Percentiles rank a stretch among this genome's conserved stretches.
Evolutionary conservation across 2,329 filamentous ascomycete genomes (phyloP).

Genomic region (Aureobasidium pullulans): DNA sequence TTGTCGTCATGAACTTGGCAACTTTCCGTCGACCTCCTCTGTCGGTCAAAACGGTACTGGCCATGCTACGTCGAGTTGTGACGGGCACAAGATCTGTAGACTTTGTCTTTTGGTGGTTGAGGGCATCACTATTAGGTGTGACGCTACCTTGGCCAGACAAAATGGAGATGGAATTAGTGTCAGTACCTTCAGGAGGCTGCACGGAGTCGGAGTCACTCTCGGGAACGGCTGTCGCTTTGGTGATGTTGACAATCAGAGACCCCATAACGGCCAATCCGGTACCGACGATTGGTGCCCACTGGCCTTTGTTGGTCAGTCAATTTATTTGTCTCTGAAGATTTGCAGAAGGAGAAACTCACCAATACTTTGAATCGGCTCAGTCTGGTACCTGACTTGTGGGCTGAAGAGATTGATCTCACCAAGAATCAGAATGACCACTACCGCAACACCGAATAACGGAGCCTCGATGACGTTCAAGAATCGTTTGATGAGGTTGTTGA

Average conservation of each 20-base stretch:
- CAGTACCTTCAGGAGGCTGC: background rate
- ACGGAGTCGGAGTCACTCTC: background rate
- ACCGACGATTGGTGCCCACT: slow-evolving; percentile 55
- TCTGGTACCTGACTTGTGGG: slow-evolving; percentile 48
- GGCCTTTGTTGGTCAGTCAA: slow-evolving; percentile 32
- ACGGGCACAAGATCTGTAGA: background rate
- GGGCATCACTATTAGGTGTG: background rate
- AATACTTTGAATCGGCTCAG: slow-evolving; percentile 55
- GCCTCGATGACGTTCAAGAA: slow-evolving; percentile 44
- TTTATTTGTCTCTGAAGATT: background rate
- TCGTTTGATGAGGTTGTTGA: slow-evolving; percentile 30
- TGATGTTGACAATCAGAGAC: slow-evolving; percentile 50
- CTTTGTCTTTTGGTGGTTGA: background rate
- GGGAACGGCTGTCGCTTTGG: slow-evolving; percentile 21
- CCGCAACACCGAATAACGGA: slow-evolving; percentile 51
- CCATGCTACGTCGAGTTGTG: background rate
- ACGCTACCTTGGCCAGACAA: background rate
- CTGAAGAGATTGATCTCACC: slow-evolving; percentile 61
- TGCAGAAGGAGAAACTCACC: slow-evolving; percentile 34
- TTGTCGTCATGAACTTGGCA: slow-evolving; percentile 40
- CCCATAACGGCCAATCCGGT: slow-evolving; percentile 52
- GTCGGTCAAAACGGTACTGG: slow-evolving; percentile 15
- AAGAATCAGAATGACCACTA: slow-evolving; percentile 52
- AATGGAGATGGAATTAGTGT: background rate
- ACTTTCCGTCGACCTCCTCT: slow-evolving; percentile 35